Conservation (phyloP, 2,329 filamentous ascomycete genomes). For the Phoma sp. region DNA sequence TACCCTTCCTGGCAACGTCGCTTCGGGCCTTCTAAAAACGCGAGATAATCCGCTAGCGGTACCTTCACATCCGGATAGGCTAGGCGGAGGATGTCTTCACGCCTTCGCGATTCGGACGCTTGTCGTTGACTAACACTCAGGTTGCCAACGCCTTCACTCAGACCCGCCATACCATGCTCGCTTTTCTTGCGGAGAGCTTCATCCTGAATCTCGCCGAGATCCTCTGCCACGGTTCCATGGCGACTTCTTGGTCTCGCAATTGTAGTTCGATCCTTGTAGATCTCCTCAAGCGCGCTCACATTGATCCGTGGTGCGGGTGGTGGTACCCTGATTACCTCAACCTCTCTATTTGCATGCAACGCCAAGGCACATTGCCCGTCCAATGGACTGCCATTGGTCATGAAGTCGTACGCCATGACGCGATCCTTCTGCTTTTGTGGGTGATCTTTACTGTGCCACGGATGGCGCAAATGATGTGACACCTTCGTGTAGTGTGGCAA, state of each 20-base stretch:
- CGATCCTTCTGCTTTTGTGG: constrained; percentile 54
- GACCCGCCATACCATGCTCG: constrained; percentile 29
- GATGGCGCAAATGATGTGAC: constrained; percentile 50
- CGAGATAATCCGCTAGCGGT: constrained; percentile 42
- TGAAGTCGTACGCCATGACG: constrained; percentile 67
- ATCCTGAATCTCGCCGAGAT: constrained; percentile 42
- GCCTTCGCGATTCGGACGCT: constrained; percentile 38
- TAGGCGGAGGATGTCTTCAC: constrained; percentile 46
- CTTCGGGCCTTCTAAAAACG: constrained; percentile 50
- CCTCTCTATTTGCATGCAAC: constrained; percentile 58
- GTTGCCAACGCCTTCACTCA: constrained; percentile 38
- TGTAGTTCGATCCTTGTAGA: constrained; percentile 44
- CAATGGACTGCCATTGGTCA: constrained; percentile 53
- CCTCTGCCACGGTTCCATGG: constrained; percentile 42
- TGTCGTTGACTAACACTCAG: constrained; percentile 35
- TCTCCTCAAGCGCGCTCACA: constrained; percentile 53
- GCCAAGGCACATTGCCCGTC: constrained; percentile 60
- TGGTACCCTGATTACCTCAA: constrained; percentile 58
- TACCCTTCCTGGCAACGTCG: constrained; percentile 64
- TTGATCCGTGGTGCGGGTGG: constrained; percentile 50
- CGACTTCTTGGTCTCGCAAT: constrained; percentile 39
- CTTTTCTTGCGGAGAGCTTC: constrained; percentile 37
- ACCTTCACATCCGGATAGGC: constrained; percentile 44
- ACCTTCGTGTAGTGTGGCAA: constrained; percentile 54
- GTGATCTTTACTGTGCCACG: constrained; percentile 54